A percentile compares a stretch with the other conserved stretches of the same genome.
phyloP scores from a whole-genome alignment of 768 basidiomycete species.

The Mycena epipterygia region DNA sequence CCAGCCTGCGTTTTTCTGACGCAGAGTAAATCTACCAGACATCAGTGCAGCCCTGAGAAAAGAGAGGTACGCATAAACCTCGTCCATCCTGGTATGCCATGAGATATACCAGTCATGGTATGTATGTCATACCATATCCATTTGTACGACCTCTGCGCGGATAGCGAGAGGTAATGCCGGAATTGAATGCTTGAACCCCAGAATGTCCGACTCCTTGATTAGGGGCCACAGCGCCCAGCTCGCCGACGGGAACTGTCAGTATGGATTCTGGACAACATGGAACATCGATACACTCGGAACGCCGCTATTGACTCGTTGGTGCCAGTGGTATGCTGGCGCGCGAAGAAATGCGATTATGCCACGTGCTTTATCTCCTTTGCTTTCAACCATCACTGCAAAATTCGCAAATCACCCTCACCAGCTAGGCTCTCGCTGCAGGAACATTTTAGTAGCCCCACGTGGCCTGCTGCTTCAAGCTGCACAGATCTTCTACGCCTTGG shows the following conservation, averaged over 20 bases:
- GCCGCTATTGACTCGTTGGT: not conserved
- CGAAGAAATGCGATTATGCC: not conserved
- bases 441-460: too few species aligned
- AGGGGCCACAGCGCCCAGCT: not conserved
- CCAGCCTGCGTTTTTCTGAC: not conserved
- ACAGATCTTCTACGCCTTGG: too few species aligned
- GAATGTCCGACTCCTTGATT: not conserved
- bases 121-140: slow-evolving; percentile 16
- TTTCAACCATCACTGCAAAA: too few species aligned
- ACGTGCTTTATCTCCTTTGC: not conserved
- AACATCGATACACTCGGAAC: not conserved
- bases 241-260: slow-evolving; percentile 3
- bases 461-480: too few species aligned
- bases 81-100: slow-evolving; percentile 25
- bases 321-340: not conserved
- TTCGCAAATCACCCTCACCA: too few species aligned
- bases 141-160: not conserved
- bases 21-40: not conserved
- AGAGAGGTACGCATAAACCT: slow-evolving; percentile 3
- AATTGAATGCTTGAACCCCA: not conserved
- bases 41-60: not conserved
- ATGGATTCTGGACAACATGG: not conserved
- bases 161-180: not conserved
- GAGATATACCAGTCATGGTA: slow-evolving; percentile 6
- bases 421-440: too few species aligned